Conservation (phyloP, 208 protist genomes). For the Trypanosoma boissoni region DNA sequence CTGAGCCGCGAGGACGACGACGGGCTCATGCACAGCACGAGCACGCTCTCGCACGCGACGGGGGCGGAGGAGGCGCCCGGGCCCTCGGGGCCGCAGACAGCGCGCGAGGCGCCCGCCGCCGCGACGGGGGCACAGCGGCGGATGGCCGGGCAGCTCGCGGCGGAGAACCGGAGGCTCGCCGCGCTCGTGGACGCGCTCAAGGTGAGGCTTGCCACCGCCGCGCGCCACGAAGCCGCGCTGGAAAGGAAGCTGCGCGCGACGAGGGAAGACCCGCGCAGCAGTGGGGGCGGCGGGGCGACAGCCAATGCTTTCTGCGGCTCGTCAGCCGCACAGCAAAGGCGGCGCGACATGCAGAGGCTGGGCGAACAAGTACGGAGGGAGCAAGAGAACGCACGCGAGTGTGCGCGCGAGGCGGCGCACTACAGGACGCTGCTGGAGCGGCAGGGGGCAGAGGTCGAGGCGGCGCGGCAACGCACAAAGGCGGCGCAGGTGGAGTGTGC, state of each 20-base stretch:
- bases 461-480: not conserved
- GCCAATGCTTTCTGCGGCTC: not conserved
- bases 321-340: not conserved
- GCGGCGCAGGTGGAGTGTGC: not conserved
- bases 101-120: not conserved
- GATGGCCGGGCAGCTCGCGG: not conserved
- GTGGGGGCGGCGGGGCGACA: too few relatives aligned
- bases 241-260: conserved; percentile 4
- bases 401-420: not conserved
- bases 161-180: conserved; percentile 19
- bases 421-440: conserved; percentile 9
- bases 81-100: too few relatives aligned
- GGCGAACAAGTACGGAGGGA: not conserved
- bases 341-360: not conserved
- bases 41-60: conserved; percentile 7
- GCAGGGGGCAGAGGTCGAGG: not conserved
- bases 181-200: conserved; percentile 17
- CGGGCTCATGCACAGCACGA: conserved; percentile 21
- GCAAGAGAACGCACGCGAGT: not conserved
- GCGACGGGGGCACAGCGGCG: not conserved
- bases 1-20: conserved; percentile 13
- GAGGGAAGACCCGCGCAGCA: too few relatives aligned
- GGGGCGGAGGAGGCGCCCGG: not conserved
- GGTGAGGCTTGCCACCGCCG: not conserved
- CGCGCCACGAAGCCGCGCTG: not conserved